Evolutionary conservation across 2,329 filamentous ascomycete species (phyloP).

Genomic region (Colletotrichum falcatum): DNA sequence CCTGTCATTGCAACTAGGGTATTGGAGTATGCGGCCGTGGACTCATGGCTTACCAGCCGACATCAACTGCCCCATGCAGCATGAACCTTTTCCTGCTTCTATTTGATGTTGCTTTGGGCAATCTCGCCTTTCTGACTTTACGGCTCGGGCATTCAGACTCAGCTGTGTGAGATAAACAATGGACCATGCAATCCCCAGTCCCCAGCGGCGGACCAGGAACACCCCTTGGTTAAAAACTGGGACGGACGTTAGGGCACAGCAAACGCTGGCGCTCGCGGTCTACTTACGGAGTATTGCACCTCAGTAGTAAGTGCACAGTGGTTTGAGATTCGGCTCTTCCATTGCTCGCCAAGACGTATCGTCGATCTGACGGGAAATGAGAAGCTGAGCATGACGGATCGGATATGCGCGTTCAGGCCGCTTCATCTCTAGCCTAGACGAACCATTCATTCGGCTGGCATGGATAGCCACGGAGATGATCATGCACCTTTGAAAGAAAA

Average conservation of each 20-base stretch:
- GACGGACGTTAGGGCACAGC: neutral
- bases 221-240: conserved; percentile 10
- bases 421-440: conserved; percentile 27
- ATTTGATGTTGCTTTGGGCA: neutral
- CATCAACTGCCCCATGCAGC: neutral
- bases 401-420: conserved; percentile 23
- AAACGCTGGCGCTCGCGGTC: conserved; percentile 4
- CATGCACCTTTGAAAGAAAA: conserved; percentile 1
- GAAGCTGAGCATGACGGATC: conserved; percentile 16
- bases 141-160: conserved; percentile 9
- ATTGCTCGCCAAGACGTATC: neutral
- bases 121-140: conserved; percentile 2
- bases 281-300: too few relatives aligned
- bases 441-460: conserved; percentile 20
- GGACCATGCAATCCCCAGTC: conserved; percentile 27
- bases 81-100: neutral
- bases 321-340: neutral
- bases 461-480: conserved; percentile 1
- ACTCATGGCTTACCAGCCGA: neutral
- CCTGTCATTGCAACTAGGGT: neutral
- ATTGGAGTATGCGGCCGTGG: neutral
- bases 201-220: conserved; percentile 27
- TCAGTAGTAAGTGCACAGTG: neutral
- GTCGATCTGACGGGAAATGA: conserved; percentile 32
- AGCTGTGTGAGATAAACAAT: conserved; percentile 24